phyloP scores from a whole-genome alignment of 2,329 filamentous ascomycete genomes.

The Colletotrichum navitas region DNA sequence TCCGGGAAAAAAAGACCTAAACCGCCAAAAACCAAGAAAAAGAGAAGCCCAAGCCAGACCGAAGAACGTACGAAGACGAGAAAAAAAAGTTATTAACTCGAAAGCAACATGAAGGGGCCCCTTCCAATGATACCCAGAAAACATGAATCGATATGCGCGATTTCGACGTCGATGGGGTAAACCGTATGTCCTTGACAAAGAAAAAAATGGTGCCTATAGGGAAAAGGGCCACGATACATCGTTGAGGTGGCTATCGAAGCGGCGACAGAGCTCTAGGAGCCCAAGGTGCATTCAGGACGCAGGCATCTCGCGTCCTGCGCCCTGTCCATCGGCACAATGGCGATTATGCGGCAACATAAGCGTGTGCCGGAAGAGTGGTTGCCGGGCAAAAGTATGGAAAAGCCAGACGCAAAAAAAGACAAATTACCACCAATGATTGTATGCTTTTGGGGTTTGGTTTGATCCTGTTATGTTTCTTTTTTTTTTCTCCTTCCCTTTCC shows the following conservation, averaged over 20 bases:
- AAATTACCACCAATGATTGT: conserved; percentile 32
- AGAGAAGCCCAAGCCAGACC: not conserved
- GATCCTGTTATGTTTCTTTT: conserved; percentile 26
- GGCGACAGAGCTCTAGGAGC: not conserved
- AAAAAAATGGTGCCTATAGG: conserved; percentile 32
- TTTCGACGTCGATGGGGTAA: conserved; percentile 21
- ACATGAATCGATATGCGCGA: conserved; percentile 13
- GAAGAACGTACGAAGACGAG: not conserved
- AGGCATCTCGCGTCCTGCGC: not conserved
- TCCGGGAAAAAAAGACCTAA: not conserved
- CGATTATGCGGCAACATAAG: conserved; percentile 16
- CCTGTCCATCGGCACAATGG: not conserved
- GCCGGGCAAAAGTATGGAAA: conserved; percentile 9
- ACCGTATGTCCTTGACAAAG: conserved; percentile 39
- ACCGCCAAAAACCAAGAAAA: not conserved
- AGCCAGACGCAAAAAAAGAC: conserved; percentile 10
- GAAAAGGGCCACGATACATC: conserved; percentile 6
- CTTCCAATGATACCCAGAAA: conserved; percentile 23
- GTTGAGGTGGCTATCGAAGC: not conserved
- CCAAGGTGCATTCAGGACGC: not conserved
- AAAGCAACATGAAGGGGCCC: not conserved
- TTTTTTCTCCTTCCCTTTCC: not conserved
- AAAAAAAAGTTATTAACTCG: conserved; percentile 27
- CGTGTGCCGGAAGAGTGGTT: not conserved
- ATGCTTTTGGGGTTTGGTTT: conserved; percentile 32